Evolutionary conservation across 2,329 filamentous ascomycete genomes (phyloP).

Genomic region (Cadophora gregata): DNA sequence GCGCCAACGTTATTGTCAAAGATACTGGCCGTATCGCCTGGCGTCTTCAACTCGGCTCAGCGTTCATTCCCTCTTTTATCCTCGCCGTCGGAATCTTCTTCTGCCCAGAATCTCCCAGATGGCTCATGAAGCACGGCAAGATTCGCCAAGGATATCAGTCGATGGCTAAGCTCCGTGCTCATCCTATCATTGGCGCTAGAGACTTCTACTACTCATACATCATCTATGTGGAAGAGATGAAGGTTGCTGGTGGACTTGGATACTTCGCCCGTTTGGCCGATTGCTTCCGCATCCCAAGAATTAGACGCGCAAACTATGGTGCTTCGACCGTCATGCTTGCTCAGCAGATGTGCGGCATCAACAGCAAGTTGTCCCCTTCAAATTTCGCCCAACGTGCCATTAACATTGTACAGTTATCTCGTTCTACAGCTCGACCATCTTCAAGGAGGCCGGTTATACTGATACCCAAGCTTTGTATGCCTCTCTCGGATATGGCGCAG

Average conservation of each 20-base stretch:
- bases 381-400: slow-evolving; percentile 47
- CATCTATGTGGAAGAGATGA: slow-evolving; percentile 62
- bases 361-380: slow-evolving; percentile 56
- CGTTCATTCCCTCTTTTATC: slow-evolving; percentile 64
- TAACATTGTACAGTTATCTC: slow-evolving; percentile 66
- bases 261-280: slow-evolving; percentile 53
- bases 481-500: slow-evolving; percentile 67
- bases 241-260: slow-evolving; percentile 53
- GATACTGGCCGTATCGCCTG: slow-evolving; percentile 64
- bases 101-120: slow-evolving; percentile 70
- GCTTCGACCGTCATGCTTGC: slow-evolving; percentile 64
- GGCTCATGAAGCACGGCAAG: slow-evolving; percentile 59
- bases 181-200: slow-evolving; percentile 63
- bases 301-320: slow-evolving; percentile 60
- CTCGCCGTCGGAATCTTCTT: slow-evolving; percentile 66
- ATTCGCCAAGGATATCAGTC: slow-evolving; percentile 58
- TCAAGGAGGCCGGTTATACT: slow-evolving; percentile 59
- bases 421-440: slow-evolving; percentile 73
- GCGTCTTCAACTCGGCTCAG: slow-evolving; percentile 68
- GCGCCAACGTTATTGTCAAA: slow-evolving; percentile 51
- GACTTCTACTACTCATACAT: slow-evolving; percentile 69
- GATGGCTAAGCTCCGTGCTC: slow-evolving; percentile 65
- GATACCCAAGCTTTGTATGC: slow-evolving; percentile 62
- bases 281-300: slow-evolving; percentile 52
- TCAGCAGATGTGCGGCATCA: slow-evolving; percentile 59